Base-by-base conservation (phyloP, 306 rosid species). In the Gastrolobium bilobum region DNA sequence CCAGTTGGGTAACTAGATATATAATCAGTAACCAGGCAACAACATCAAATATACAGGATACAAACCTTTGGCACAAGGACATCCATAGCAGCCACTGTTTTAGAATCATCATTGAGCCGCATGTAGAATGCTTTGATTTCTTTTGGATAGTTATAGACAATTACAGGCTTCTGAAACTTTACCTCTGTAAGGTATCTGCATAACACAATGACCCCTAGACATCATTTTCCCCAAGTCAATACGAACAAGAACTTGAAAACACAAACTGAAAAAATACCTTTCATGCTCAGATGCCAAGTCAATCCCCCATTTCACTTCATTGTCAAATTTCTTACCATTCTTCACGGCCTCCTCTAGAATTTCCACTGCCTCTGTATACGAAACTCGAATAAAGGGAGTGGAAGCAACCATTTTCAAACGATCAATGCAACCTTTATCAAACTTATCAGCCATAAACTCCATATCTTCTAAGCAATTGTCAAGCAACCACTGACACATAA, bases 81-180 rank as follows among this genome's bases (percentile, higher is more conserved):
- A 88, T 96, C 99, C 98, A 96, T 96, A 13, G 97, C 99, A 76
- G 99, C 97, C 77, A 96, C 98, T 2, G 97, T 96, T 81, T 93
- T 90, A 4, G 20, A 73, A 76, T 96, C 97, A 58, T 96, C 98
- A 68, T 96, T 96, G 85, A 96, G 89, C 31, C 94, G 92, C 98
- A 93, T 96, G 90, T 96, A 96, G 83, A 96, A 96, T 68, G 99
- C 98, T 85, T 96, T 96, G 84, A 96, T 96, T 5, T 84, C 97
- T 78, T 96, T 96, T 14, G 98, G 98, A 79, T 93, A 96, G 75
- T 96, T 93, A 59, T 89, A 96, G 43, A 96, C 96, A 39, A 96
- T 91, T 57, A 93, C 99, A 14, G 99, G 99, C 87, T 93, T 96
- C 82, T 90, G 90, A 78, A 90, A 93, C 81, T 81, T 82, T 0